Evolutionary conservation across 2,329 filamentous ascomycete genomes (phyloP), one percentile per base, ranked within the genome.

Genomic region (Neofusicoccum ribis): DNA sequence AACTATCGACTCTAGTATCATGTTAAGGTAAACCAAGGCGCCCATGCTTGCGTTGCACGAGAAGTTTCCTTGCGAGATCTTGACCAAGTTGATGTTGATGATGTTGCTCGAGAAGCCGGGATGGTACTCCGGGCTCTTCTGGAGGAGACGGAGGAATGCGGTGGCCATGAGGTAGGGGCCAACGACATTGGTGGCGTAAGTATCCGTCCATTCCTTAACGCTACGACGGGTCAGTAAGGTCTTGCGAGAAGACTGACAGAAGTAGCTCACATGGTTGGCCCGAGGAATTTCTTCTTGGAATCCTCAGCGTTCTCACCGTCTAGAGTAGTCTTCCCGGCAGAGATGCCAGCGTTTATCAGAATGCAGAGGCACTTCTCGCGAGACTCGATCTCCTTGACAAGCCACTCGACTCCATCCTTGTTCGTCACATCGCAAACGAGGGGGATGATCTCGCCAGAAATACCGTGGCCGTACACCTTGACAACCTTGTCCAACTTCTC

Each of bases 1-100:
- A 34, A 88, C 80, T 65, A 86, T 83, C 9, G 79, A 79, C 0
- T 84, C 83, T 8, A 88, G 77, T 78, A 86, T 80, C 69, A 82
- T 82, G 31, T 82, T 87, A 12, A 87, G 74, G 67, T 88, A 85
- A 51, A 86, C 82, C 7, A 80, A 73, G 1, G 83, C 83, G 17
- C 79, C 81, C 69, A 84, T 85, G 70, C 75, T 79, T 5, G 82
- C 76, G 66, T 85, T 83, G 75, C 82, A 83, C 44, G 76, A 77
- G 65, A 81, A 80, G 68, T 82, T 81, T 63, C 79, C 77, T 68
- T 83, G 81, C 5, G 79, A 77, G 20, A 79, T 81, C 67, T 78
- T 78, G 54, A 83, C 77, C 27, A 79, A 78, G 37, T 72, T 76
- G 69, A 82, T 80, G 69, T 83, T 83, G 71, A 83, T 77, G 7